Evolutionary conservation across 2,329 filamentous ascomycete genomes (phyloP).

Genomic region (Fusarium newnesense): DNA sequence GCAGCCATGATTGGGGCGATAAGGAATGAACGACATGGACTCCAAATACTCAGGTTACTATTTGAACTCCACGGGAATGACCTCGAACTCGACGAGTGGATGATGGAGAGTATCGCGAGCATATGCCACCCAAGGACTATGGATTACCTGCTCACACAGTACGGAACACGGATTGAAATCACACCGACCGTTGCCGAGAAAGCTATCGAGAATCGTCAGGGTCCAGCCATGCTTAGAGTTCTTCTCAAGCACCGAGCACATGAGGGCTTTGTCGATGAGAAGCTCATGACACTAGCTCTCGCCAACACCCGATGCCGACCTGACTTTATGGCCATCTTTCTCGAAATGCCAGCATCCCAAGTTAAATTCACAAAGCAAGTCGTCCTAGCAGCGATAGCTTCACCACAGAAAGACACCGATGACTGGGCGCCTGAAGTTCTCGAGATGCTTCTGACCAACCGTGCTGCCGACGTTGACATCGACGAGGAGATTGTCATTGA

Average conservation of each 20-base stretch:
- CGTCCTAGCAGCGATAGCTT: conserved; percentile 16
- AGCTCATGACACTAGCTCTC: conserved; percentile 21
- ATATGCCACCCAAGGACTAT: conserved; percentile 18
- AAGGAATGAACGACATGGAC: conserved; percentile 17
- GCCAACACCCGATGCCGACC: conserved; percentile 18
- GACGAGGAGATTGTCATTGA: conserved; percentile 22
- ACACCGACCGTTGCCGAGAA: conserved; percentile 16
- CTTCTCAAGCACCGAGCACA: conserved; percentile 22
- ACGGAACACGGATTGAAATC: conserved; percentile 14
- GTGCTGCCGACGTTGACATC: conserved; percentile 24
- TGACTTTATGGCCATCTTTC: conserved; percentile 26
- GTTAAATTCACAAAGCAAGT: conserved; percentile 23
- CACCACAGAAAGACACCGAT: conserved; percentile 15
- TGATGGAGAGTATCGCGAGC: conserved; percentile 25
- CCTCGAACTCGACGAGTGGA: conserved; percentile 22
- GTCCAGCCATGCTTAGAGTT: conserved; percentile 24
- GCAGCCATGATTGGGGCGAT: conserved; percentile 22
- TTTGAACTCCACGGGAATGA: conserved; percentile 9
- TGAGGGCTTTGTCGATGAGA: conserved; percentile 17
- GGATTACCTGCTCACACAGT: conserved; percentile 20
- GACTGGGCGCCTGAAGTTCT: conserved; percentile 28
- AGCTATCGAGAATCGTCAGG: conserved; percentile 26
- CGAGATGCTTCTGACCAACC: conserved; percentile 25
- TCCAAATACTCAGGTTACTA: conserved; percentile 8
- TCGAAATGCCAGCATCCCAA: conserved; percentile 16